A percentile compares a stretch with the other conserved stretches of the same genome.
Conservation (phyloP, 768 basidiomycete species). For the Clavulina sp. region DNA sequence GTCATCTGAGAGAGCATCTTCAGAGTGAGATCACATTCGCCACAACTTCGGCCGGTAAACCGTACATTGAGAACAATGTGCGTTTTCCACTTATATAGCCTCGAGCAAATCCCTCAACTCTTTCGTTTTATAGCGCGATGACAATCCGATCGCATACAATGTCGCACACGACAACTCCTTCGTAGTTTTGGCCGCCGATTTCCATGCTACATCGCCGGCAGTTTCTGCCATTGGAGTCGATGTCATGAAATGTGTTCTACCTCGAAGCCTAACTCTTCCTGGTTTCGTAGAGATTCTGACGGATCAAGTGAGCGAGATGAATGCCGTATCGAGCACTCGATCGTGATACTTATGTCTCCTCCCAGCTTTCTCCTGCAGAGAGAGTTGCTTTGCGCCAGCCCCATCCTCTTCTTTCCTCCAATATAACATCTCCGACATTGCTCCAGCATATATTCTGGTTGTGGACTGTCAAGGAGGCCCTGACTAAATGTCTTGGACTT, state of each 20-base stretch:
- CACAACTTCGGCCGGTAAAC: constrained; percentile 49
- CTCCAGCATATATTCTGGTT: constrained; percentile 46
- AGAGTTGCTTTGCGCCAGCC: background rate
- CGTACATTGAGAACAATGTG: constrained; percentile 42
- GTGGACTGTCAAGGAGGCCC: constrained; percentile 87
- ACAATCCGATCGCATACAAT: constrained; percentile 47
- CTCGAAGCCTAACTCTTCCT: constrained; percentile 34
- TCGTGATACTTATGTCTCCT: background rate
- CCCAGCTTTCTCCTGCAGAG: background rate
- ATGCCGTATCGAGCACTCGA: background rate
- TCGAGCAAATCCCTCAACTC: background rate
- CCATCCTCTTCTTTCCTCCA: background rate
- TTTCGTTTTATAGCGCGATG: constrained; percentile 5
- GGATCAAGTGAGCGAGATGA: constrained; percentile 37
- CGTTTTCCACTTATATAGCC: constrained; percentile 7
- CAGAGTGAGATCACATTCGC: constrained; percentile 32
- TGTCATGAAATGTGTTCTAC: constrained; percentile 60
- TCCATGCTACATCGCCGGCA: background rate
- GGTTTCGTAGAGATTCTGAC: constrained; percentile 47
- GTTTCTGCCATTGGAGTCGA: constrained; percentile 41
- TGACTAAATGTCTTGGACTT: constrained; percentile 71
- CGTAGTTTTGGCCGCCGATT: constrained; percentile 44
- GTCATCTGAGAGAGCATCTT: constrained; percentile 39
- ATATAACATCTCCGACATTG: constrained; percentile 16
- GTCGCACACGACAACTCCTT: constrained; percentile 64